phyloP scores from a whole-genome alignment of 2,329 filamentous ascomycete species.

The Cladophialophora carrionii region DNA sequence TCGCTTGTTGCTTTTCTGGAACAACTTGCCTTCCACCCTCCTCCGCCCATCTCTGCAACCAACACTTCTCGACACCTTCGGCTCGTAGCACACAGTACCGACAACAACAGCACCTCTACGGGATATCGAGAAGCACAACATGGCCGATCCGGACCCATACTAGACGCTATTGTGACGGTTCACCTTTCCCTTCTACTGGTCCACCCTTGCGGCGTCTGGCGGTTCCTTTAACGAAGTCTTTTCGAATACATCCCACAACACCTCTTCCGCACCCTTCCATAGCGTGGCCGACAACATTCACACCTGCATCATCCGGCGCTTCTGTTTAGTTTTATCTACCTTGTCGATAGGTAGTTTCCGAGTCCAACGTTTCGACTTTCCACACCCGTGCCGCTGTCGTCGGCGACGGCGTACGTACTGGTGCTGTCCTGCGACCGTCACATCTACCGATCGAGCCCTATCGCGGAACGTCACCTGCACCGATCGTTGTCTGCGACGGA shows the following conservation, averaged over 20 bases:
- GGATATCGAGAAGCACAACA: constrained; percentile 17
- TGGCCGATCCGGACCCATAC: constrained; percentile 32
- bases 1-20: constrained; percentile 9
- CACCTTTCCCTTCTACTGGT: constrained; percentile 12
- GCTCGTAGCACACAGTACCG: background rate
- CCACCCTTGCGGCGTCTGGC: constrained; percentile 28
- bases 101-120: constrained; percentile 24
- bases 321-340: background rate
- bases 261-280: constrained; percentile 20
- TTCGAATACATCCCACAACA: constrained; percentile 12
- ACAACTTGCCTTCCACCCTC: constrained; percentile 3
- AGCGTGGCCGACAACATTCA: constrained; percentile 14
- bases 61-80: background rate
- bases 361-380: background rate
- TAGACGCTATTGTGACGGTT: background rate
- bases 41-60: constrained; percentile 11
- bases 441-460: background rate
- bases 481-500: background rate
- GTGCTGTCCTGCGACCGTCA: background rate
- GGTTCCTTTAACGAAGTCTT: constrained; percentile 26
- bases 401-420: background rate
- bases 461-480: background rate
- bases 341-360: background rate
- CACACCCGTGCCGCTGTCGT: background rate
- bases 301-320: constrained; percentile 18